These are phyloP conservation scores for Pichia rugopelliculosa DNA, from an alignment of 805 yeast genomes.

Conservation along the genomic window DNA sequence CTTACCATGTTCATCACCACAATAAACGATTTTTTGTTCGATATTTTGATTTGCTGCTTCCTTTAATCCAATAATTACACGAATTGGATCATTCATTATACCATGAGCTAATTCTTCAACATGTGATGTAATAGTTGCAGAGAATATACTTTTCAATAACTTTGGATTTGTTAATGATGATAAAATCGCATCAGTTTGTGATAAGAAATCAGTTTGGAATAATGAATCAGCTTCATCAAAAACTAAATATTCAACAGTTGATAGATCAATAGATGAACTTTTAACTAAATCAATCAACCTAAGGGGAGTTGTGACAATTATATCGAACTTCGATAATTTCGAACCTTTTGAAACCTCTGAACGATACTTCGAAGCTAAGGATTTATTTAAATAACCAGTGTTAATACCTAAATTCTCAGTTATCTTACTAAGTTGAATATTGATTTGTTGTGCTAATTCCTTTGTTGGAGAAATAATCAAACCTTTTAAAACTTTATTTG, in stretches of 20 bases:
- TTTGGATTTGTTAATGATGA: constrained; percentile 45
- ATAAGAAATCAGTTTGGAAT: constrained; percentile 78
- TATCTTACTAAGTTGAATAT: constrained; percentile 55
- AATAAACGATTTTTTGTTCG: constrained; percentile 73
- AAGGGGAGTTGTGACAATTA: constrained; percentile 81
- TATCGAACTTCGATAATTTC: constrained; percentile 59
- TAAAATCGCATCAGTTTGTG: constrained; percentile 83
- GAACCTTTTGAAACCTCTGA: constrained; percentile 40
- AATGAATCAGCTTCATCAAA: constrained; percentile 96
- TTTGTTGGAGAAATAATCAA: constrained; percentile 89
- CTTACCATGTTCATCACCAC: constrained; percentile 96
- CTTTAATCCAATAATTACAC: constrained; percentile 86
- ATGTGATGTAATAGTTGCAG: constrained; percentile 92
- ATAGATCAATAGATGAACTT: constrained; percentile 50
- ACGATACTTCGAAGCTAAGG: constrained; percentile 49
- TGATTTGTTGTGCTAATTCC: constrained; percentile 85
- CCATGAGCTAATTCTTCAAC: constrained; percentile 83
- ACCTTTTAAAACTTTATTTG: constrained; percentile 41
- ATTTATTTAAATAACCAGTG: constrained; percentile 61
- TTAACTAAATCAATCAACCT: constrained; percentile 75
- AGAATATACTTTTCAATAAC: constrained; percentile 71
- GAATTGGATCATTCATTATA: constrained; percentile 78
- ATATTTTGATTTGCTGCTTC: constrained; percentile 85
- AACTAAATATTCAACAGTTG: constrained; percentile 63
- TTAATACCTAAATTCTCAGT: constrained; percentile 49